Evolutionary conservation across 192 early-diverging fungal species (phyloP), one percentile per base, ranked within the genome.

Genomic region (Chytriomyces hyalinus): DNA sequence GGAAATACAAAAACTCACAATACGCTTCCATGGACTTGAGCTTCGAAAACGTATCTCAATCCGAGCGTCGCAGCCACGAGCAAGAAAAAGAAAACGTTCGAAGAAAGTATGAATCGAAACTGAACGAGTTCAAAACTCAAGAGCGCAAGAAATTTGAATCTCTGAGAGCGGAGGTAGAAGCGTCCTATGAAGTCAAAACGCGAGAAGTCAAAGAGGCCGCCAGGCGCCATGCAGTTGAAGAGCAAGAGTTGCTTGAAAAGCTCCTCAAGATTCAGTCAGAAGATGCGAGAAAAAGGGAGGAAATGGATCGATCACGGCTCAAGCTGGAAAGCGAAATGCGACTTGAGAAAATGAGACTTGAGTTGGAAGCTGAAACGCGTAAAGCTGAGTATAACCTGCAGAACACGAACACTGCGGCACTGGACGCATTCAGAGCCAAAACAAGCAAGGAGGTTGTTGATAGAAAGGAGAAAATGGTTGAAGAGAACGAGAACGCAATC

Each of bases 41-140:
- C 63, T 62, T 73, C 13, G 36, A 43, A 46, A 63, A 60, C 5
- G 9, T 73, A 3, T 73, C 71, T 5, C 60, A 73, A 62, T n/a
- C 63, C 13, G 71, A 73, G 24, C 71, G 61, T 9, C 26, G 46
- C 61, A 73, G 63, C 61, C 63, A 59, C 61, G 60, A 73, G 11
- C 61, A 73, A n/a, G 71, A 73, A 26, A 7, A 73, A 46, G 71
- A 73, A 47, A 22, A 43, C 6, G 26, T 60, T n/a, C 48, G 61
- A 7, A 24, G 46, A 48, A 63, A 60, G 22, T 73, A 59, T 22
- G 71, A 73, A 46, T n/a, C 24, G 17, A 24, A 62, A n/a, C 45
- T 73, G 57, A 44, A 43, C 7, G 60, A 73, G 9, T 62, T n/a
- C 36, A 73, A 73, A 47, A 5, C 45, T 6, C 24, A 15, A 73